Evolutionary conservation across 495 filamentous ascomycete species (phyloP).

Genomic region (Hypoxylon lenormandii): DNA sequence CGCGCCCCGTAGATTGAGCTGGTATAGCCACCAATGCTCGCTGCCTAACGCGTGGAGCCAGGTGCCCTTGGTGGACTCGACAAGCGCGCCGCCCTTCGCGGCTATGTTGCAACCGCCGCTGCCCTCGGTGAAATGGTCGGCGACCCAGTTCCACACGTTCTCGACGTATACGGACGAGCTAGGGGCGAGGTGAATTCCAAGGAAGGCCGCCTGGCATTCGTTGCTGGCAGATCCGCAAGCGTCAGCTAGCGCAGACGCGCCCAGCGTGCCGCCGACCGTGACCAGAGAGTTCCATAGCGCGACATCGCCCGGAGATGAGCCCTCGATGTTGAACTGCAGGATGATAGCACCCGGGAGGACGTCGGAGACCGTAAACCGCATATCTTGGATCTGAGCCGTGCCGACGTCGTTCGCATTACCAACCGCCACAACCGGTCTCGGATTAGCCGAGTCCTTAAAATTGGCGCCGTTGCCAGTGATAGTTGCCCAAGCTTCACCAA

Average conservation of each 20-base stretch:
- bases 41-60: constrained; percentile 76
- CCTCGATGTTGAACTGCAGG: constrained; percentile 70
- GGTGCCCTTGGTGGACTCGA: constrained; percentile 68
- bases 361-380: constrained; percentile 63
- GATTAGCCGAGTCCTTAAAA: constrained; percentile 65
- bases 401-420: constrained; percentile 69
- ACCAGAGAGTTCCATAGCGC: constrained; percentile 71
- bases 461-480: constrained; percentile 62
- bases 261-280: constrained; percentile 70
- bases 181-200: constrained; percentile 73
- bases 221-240: constrained; percentile 57
- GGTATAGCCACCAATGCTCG: constrained; percentile 81
- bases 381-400: constrained; percentile 68
- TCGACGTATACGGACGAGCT: constrained; percentile 71
- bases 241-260: constrained; percentile 53
- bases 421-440: constrained; percentile 69
- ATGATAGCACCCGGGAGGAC: constrained; percentile 63
- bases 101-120: constrained; percentile 59
- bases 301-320: constrained; percentile 65
- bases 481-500: constrained; percentile 64
- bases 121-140: constrained; percentile 78
- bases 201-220: constrained; percentile 70
- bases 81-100: constrained; percentile 64
- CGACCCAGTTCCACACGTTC: constrained; percentile 78
- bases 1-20: constrained; percentile 78